A percentile compares a stretch with the other conserved stretches of the same genome.
phyloP scores from a whole-genome alignment of 1,284 basidiomycete genomes.

The Fomitopsis schrenkii region DNA sequence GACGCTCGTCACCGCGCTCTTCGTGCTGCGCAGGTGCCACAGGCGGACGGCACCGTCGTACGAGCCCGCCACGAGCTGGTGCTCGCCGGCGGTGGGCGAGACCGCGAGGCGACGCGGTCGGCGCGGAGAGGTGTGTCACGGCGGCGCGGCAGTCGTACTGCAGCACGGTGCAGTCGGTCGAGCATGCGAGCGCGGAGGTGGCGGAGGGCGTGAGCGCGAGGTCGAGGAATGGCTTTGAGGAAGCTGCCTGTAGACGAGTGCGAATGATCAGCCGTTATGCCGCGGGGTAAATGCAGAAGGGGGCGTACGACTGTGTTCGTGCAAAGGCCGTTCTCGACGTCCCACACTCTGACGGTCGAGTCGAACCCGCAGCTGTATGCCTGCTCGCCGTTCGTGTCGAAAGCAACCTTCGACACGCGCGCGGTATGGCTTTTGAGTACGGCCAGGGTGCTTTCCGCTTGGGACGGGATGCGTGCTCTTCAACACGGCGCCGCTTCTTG shows the following conservation, averaged over 20 bases:
- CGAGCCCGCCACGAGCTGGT: constrained; percentile 76
- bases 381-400: constrained; percentile 28
- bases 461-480: constrained; percentile 21
- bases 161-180: constrained; percentile 66
- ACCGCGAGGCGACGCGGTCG: constrained; percentile 56
- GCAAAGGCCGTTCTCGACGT: constrained; percentile 65
- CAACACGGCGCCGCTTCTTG: constrained; percentile 54
- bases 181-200: constrained; percentile 49
- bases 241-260: constrained; percentile 42
- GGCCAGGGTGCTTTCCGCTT: constrained; percentile 54
- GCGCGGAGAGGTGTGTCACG: constrained; percentile 36
- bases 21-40: constrained; percentile 81
- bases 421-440: constrained; percentile 75
- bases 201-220: constrained; percentile 42
- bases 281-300: constrained; percentile 1
- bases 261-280: background rate
- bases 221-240: constrained; percentile 70
- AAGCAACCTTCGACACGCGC: constrained; percentile 65
- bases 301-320: constrained; percentile 58
- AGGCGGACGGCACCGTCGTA: constrained; percentile 82
- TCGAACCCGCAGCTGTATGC: constrained; percentile 75
- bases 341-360: constrained; percentile 74
- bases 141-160: constrained; percentile 60
- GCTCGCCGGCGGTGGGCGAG: constrained; percentile 27
- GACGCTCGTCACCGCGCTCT: constrained; percentile 65